Conservation (phyloP, 2,329 filamentous ascomycete species). For the Arthrocladium fulminans region DNA sequence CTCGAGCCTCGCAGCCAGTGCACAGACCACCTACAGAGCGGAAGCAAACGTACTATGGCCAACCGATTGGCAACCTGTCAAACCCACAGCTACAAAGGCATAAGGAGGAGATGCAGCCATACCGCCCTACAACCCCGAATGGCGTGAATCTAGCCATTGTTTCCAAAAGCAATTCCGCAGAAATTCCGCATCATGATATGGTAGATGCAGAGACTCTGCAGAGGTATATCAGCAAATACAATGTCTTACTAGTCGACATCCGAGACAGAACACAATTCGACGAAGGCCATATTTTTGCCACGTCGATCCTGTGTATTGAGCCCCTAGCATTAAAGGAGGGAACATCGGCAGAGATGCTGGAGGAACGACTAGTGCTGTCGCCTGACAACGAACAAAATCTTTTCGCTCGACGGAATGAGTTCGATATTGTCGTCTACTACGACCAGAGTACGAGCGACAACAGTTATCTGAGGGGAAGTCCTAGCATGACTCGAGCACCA, state of each 20-base stretch:
- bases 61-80: conserved; percentile 29
- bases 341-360: conserved; percentile 54
- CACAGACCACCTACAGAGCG: conserved; percentile 26
- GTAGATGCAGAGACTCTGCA: conserved; percentile 64
- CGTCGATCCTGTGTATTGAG: conserved; percentile 81
- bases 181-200: conserved; percentile 48
- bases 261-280: conserved; percentile 73
- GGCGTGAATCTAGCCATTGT: conserved; percentile 31
- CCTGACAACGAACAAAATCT: conserved; percentile 56
- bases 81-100: conserved; percentile 29
- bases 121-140: conserved; percentile 37
- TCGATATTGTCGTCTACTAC: conserved; percentile 84
- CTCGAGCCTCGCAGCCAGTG: conserved; percentile 34
- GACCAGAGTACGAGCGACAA: conserved; percentile 59
- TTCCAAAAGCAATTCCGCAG: conserved; percentile 34
- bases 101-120: conserved; percentile 32
- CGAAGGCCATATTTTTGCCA: conserved; percentile 76
- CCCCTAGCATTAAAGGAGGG: conserved; percentile 64
- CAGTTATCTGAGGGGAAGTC: conserved; percentile 45
- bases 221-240: conserved; percentile 57
- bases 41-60: conserved; percentile 26
- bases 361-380: conserved; percentile 41
- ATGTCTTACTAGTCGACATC: conserved; percentile 75
- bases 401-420: conserved; percentile 64
- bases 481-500: conserved; percentile 37